Evolutionary conservation across 768 basidiomycete species (phyloP).

Genomic region (Leccinum subgranulosum): DNA sequence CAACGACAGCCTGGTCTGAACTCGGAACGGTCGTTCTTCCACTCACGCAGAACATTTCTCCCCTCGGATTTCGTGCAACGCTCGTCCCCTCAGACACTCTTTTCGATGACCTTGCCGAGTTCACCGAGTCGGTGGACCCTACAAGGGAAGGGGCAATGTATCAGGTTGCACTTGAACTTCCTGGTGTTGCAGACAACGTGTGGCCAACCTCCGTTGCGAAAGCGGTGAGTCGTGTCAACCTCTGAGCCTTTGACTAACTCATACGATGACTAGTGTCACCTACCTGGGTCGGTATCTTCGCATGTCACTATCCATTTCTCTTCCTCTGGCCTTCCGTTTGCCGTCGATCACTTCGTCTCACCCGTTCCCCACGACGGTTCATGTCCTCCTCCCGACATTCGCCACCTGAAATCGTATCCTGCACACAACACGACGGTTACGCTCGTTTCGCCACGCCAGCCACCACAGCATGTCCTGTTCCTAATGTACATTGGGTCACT

Average conservation of each 20-base stretch:
- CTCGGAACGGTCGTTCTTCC: slow-evolving; percentile 27
- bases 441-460: slow-evolving; percentile 43
- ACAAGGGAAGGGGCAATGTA: slow-evolving; percentile 50
- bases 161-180: slow-evolving; percentile 63
- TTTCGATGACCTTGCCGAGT: slow-evolving; percentile 44
- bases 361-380: slow-evolving; percentile 67
- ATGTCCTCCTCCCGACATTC: slow-evolving; percentile 40
- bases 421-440: slow-evolving; percentile 53
- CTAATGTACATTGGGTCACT: not conserved
- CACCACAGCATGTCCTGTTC: slow-evolving; percentile 51
- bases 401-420: slow-evolving; percentile 21
- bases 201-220: slow-evolving; percentile 34
- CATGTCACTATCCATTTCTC: slow-evolving; percentile 55
- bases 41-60: slow-evolving; percentile 33
- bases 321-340: slow-evolving; percentile 48
- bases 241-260: slow-evolving; percentile 23
- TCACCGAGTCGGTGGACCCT: slow-evolving; percentile 39
- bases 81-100: slow-evolving; percentile 43
- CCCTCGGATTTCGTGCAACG: slow-evolving; percentile 28
- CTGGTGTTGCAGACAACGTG: slow-evolving; percentile 37
- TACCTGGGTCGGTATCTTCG: slow-evolving; percentile 52
- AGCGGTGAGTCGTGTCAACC: slow-evolving; percentile 55
- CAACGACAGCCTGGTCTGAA: slow-evolving; percentile 22
- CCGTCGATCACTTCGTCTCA: slow-evolving; percentile 69
- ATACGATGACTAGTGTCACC: slow-evolving; percentile 57